Conservation (phyloP, 495 filamentous ascomycete genomes). For the Pseudevernia furfuracea region DNA sequence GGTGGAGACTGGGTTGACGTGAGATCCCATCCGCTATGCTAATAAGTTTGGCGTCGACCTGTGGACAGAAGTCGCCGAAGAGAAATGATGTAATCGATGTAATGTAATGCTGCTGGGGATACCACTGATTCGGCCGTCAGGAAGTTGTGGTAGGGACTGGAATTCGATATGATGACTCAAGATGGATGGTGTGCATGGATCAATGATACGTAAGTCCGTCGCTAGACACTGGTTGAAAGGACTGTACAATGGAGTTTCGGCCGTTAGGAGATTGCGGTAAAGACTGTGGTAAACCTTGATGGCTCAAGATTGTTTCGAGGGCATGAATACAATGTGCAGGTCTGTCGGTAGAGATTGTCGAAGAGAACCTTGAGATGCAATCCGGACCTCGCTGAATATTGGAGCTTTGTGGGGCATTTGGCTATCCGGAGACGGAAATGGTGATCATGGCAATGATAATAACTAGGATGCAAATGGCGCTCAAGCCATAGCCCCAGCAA, state of each 20-base stretch:
- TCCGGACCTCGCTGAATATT: not conserved
- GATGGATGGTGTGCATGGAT: not conserved
- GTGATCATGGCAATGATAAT: slow-evolving; percentile 12
- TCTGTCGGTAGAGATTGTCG: not conserved
- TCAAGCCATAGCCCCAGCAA: slow-evolving; percentile 5
- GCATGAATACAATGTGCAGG: not conserved
- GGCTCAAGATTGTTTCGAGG: not conserved
- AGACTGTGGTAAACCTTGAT: not conserved
- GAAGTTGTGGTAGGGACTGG: not conserved
- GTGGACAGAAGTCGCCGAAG: not conserved
- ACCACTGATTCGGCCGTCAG: not conserved
- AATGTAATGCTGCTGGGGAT: not conserved
- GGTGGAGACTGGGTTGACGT: not conserved
- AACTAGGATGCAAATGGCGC: slow-evolving; percentile 7
- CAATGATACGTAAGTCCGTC: not conserved
- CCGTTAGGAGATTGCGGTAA: not conserved
- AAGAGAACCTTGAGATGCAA: not conserved
- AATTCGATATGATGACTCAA: not conserved
- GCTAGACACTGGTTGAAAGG: not conserved
- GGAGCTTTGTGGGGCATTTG: not conserved
- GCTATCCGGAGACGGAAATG: not conserved
- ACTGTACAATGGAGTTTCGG: not conserved
- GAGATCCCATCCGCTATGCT: not conserved
- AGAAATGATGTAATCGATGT: not conserved
- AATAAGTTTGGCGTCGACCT: not conserved